phyloP scores from a whole-genome alignment of 345 rosid genomes.

The Viola odorata region DNA sequence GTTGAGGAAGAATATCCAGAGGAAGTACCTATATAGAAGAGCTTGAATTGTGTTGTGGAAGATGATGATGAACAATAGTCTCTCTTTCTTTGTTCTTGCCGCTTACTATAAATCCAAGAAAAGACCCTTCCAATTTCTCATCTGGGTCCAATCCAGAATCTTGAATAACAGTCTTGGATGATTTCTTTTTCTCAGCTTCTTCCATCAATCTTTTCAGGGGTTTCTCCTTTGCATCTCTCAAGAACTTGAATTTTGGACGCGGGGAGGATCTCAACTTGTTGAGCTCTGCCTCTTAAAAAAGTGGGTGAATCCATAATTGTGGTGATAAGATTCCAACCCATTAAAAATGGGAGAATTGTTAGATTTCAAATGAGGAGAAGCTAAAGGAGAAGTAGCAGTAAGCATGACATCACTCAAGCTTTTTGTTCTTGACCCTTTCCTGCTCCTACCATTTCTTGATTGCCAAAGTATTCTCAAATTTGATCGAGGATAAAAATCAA shows the following conservation, averaged over 20 bases:
- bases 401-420: constrained; percentile 67
- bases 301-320: constrained; percentile 70
- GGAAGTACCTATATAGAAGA: constrained; percentile 69
- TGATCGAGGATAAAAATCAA: too few relatives aligned
- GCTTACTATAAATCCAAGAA: constrained; percentile 49
- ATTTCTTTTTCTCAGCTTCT: constrained; percentile 42
- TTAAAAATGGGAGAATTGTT: constrained; percentile 33
- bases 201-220: constrained; percentile 49
- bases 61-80: constrained; percentile 24
- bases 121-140: constrained; percentile 43
- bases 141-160: constrained; percentile 20
- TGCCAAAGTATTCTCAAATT: too few relatives aligned
- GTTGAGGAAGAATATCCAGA: constrained; percentile 51
- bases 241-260: constrained; percentile 90
- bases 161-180: constrained; percentile 20
- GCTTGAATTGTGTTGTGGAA: constrained; percentile 34
- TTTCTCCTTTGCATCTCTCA: constrained; percentile 93
- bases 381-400: constrained; percentile 50
- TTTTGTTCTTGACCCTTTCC: constrained; percentile 59
- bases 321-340: constrained; percentile 38
- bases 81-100: constrained; percentile 35
- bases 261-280: constrained; percentile 61
- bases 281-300: constrained; percentile 63
- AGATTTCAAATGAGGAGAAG: constrained; percentile 55
- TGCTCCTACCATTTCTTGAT: constrained; percentile 46